Conservation (phyloP, 768 basidiomycete species). For the Pleurotus citrinopileatus region DNA sequence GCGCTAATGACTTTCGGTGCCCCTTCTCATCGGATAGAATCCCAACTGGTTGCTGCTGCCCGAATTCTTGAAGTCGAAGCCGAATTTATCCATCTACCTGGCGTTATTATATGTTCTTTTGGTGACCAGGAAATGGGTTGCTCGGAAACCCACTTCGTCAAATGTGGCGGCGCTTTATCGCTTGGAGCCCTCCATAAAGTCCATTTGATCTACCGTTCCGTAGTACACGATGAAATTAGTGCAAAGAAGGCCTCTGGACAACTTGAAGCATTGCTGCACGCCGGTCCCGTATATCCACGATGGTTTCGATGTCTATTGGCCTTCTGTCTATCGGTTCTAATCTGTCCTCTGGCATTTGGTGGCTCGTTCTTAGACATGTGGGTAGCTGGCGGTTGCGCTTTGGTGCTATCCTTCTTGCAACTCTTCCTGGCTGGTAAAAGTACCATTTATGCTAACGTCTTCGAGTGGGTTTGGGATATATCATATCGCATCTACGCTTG, state of each 20-base stretch:
- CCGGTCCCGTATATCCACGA: conserved; percentile 62
- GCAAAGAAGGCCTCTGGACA: conserved; percentile 70
- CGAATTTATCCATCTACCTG: conserved; percentile 85
- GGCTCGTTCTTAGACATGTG: conserved; percentile 85
- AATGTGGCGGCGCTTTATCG: conserved; percentile 71
- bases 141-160: conserved; percentile 87
- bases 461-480: conserved; percentile 79
- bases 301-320: conserved; percentile 64
- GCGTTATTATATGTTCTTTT: conserved; percentile 83
- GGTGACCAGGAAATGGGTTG: conserved; percentile 88
- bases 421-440: conserved; percentile 73
- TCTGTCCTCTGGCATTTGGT: conserved; percentile 84
- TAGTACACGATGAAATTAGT: conserved; percentile 90
- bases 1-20: conserved; percentile 91
- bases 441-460: conserved; percentile 84
- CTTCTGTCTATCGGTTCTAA: conserved; percentile 69
- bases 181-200: conserved; percentile 85
- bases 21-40: conserved; percentile 91
- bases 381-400: conserved; percentile 69
- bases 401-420: conserved; percentile 67
- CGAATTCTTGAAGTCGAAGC: conserved; percentile 88
- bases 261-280: conserved; percentile 59
- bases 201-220: conserved; percentile 79
- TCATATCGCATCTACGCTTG: neutral
- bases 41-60: conserved; percentile 86